Percentiles rank a stretch among this genome's conserved stretches.
phyloP scores from a whole-genome alignment of 2,329 filamentous ascomycete genomes.

The Phialocephala subalpina region DNA sequence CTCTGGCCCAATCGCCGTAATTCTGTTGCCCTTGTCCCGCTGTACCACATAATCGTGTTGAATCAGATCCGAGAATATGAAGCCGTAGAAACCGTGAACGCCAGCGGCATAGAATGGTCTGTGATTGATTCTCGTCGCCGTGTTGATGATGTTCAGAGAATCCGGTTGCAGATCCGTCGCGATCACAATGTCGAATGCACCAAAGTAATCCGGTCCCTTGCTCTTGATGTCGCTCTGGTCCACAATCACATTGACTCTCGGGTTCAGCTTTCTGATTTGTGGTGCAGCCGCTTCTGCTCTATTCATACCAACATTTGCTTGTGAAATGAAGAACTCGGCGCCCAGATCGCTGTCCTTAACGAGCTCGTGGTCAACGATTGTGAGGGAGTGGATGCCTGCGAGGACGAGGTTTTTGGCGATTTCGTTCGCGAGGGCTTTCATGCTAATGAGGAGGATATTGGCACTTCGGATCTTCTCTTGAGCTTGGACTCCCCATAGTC shows the following conservation, averaged over 20 bases:
- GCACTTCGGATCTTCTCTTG: constrained; percentile 92
- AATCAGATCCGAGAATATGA: constrained; percentile 92
- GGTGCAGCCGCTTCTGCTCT: constrained; percentile 81
- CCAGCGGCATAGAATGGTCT: constrained; percentile 89
- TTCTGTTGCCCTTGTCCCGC: constrained; percentile 80
- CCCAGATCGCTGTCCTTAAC: constrained; percentile 84
- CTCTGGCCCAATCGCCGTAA: constrained; percentile 68
- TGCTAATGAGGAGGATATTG: constrained; percentile 87
- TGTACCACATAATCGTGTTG: constrained; percentile 90
- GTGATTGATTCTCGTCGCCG: constrained; percentile 79
- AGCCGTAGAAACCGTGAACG: constrained; percentile 91
- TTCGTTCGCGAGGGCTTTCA: constrained; percentile 90
- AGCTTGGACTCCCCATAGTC: constrained; percentile 94
- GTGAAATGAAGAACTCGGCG: constrained; percentile 80
- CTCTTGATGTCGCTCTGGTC: constrained; percentile 72
- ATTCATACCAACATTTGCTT: constrained; percentile 78
- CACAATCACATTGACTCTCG: constrained; percentile 79
- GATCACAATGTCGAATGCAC: constrained; percentile 83
- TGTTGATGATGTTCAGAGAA: constrained; percentile 82
- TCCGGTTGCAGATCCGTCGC: constrained; percentile 85
- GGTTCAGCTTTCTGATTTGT: constrained; percentile 88
- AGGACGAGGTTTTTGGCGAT: constrained; percentile 97
- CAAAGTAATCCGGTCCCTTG: constrained; percentile 79
- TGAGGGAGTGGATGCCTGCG: constrained; percentile 89
- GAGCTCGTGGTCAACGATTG: constrained; percentile 79